Evolutionary conservation across 306 rosid species (phyloP), one percentile per base, ranked within the genome.

Genomic region (Herpetospermum pedunculosum): DNA sequence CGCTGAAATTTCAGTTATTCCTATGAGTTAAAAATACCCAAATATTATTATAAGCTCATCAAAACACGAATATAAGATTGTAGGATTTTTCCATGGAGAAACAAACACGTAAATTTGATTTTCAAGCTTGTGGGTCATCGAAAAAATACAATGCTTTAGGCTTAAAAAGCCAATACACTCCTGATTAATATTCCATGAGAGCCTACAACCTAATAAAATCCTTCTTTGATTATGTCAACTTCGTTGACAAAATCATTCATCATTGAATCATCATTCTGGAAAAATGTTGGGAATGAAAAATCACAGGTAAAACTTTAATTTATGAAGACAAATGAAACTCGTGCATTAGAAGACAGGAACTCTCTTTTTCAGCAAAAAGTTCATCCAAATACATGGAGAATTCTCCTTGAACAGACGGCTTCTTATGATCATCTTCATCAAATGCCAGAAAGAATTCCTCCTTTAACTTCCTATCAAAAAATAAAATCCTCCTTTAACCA

Each of bases 381-480:
- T 57, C 38, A 57, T 57, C n/a, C n/a, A 57, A 57, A 57, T 57
- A 57, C 18, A 26, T 59, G 67, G 67, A 30, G 68, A 59, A 59
- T 38, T 30, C 37, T 29, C 64, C 64, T 13, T 29, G 14, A 30
- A 57, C 64, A 57, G 32, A 11, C 32, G 5, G 12, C 19, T 26
- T 12, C 19, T 57, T 59, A 6, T 29, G 43, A 0, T 32, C n/a
- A 29, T 0, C 43, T 30, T 30, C 68, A 59, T n/a, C 68, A 32
- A 29, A 15, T 2, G 19, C 10, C 25, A 13, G 16, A 54, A 53
- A 21, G 14, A 21, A 23, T 9, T n/a, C n/a, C n/a, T n/a, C n/a
- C n/a, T n/a, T n/a, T n/a, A n/a, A n/a, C n/a, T n/a, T n/a, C n/a
- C n/a, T n/a, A n/a, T n/a, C n/a, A n/a, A n/a, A n/a, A n/a, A n/a